Evolutionary conservation across 352 stramenopile species (phyloP).

Genomic region (Phytophthora quininea): DNA sequence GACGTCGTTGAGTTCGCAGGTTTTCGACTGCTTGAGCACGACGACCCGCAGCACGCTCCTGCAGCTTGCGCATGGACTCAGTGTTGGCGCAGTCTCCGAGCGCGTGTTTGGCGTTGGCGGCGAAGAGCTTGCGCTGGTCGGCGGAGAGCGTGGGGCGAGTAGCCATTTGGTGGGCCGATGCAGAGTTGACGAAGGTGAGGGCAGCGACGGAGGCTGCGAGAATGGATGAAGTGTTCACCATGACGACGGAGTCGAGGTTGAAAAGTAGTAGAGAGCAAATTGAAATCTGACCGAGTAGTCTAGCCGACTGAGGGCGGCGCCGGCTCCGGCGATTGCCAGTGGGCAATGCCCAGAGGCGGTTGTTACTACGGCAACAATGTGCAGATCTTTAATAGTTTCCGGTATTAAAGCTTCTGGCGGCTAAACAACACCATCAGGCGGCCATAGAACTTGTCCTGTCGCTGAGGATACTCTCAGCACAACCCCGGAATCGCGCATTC

Average conservation of each 20-base stretch:
- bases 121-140: constrained; percentile 19
- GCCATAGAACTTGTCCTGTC: background rate
- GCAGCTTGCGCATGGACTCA: constrained; percentile 11
- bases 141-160: constrained; percentile 8
- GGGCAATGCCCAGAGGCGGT: background rate
- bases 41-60: constrained; percentile 18
- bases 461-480: background rate
- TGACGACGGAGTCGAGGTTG: constrained; percentile 1
- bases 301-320: too few relatives aligned
- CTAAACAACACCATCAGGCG: background rate
- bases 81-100: constrained; percentile 12
- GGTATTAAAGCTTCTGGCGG: background rate
- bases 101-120: constrained; percentile 4
- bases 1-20: too few relatives aligned
- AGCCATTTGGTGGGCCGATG: constrained; percentile 9
- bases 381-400: background rate
- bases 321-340: background rate
- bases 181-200: background rate
- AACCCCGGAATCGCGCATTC: constrained; percentile 1
- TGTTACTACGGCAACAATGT: background rate
- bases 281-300: background rate
- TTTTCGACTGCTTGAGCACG: constrained; percentile 19
- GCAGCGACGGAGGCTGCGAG: constrained; percentile 11
- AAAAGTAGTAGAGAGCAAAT: background rate
- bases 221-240: constrained; percentile 17